phyloP scores from a whole-genome alignment of 305 asterid genomes.

The Lippia alba region DNA sequence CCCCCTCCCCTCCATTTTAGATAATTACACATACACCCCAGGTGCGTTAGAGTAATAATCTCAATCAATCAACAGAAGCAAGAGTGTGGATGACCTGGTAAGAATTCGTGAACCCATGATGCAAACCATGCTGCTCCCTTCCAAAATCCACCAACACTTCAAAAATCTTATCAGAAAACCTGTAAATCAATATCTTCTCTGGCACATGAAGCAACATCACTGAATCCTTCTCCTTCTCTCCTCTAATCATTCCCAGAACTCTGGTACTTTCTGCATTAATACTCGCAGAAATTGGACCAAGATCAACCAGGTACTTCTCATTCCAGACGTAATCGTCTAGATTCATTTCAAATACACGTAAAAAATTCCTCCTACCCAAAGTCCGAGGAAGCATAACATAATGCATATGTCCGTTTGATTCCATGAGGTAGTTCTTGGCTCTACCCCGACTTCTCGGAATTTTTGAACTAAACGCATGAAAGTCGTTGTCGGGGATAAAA shows the following conservation, averaged over 20 bases:
- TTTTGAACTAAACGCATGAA: background rate
- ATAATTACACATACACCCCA: too few species aligned
- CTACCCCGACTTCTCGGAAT: background rate
- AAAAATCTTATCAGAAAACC: conserved; percentile 19
- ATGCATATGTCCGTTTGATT: conserved; percentile 23
- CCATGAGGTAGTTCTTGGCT: background rate
- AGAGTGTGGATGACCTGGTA: conserved; percentile 27
- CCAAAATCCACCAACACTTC: conserved; percentile 26
- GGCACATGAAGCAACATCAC: conserved; percentile 33
- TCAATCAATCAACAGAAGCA: conserved; percentile 27
- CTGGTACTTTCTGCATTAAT: background rate
- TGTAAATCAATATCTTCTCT: conserved; percentile 31
- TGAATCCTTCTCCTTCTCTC: conserved; percentile 1
- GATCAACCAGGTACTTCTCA: background rate
- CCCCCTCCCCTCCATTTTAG: too few species aligned
- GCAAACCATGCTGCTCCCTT: background rate
- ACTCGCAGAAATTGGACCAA: background rate
- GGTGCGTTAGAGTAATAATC: too few species aligned
- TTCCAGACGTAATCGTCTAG: background rate
- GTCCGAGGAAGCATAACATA: background rate
- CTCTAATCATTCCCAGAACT: conserved; percentile 14
- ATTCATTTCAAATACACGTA: conserved; percentile 10
- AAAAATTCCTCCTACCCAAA: background rate
- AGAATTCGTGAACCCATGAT: conserved; percentile 19
- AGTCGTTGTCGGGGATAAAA: background rate